A percentile compares a stretch with the other conserved stretches of the same genome.
phyloP scores from a whole-genome alignment of 2,329 filamentous ascomycete genomes.

The Cercospora sesami region DNA sequence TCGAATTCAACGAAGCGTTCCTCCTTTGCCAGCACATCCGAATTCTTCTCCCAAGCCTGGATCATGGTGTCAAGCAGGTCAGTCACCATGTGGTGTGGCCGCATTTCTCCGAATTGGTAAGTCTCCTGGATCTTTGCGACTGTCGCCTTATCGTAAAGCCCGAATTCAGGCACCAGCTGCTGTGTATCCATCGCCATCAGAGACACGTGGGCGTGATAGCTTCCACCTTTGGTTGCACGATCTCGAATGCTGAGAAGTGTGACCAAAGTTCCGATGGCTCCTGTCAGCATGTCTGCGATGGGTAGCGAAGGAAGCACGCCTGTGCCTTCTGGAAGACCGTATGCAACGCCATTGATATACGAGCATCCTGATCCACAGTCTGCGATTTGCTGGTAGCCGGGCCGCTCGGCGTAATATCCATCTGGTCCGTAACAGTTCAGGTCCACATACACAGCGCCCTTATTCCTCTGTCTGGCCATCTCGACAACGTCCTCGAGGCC shows the following conservation, averaged over 20 bases:
- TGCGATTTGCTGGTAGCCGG: slow-evolving; percentile 57
- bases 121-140: slow-evolving; percentile 34
- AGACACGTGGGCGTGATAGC: slow-evolving; percentile 40
- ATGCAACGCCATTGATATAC: slow-evolving; percentile 22
- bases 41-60: slow-evolving; percentile 35
- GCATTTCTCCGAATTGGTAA: slow-evolving; percentile 35
- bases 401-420: slow-evolving; percentile 49
- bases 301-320: slow-evolving; percentile 26
- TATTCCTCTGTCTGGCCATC: slow-evolving; percentile 39
- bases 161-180: slow-evolving; percentile 39
- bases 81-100: slow-evolving; percentile 36
- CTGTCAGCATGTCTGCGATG: slow-evolving; percentile 25
- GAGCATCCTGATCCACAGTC: slow-evolving; percentile 41
- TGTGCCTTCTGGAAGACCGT: slow-evolving; percentile 26
- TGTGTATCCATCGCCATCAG: slow-evolving; percentile 39
- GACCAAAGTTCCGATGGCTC: slow-evolving; percentile 26
- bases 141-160: slow-evolving; percentile 36
- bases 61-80: slow-evolving; percentile 36
- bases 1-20: slow-evolving; percentile 28
- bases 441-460: slow-evolving; percentile 50
- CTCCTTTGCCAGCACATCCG: slow-evolving; percentile 26
- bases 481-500: slow-evolving; percentile 24
- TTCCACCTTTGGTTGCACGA: slow-evolving; percentile 38
- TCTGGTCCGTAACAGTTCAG: slow-evolving; percentile 58
- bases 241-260: slow-evolving; percentile 36